Conservation (phyloP, 2,329 filamentous ascomycete genomes). For the Intubia oerlemansii region DNA sequence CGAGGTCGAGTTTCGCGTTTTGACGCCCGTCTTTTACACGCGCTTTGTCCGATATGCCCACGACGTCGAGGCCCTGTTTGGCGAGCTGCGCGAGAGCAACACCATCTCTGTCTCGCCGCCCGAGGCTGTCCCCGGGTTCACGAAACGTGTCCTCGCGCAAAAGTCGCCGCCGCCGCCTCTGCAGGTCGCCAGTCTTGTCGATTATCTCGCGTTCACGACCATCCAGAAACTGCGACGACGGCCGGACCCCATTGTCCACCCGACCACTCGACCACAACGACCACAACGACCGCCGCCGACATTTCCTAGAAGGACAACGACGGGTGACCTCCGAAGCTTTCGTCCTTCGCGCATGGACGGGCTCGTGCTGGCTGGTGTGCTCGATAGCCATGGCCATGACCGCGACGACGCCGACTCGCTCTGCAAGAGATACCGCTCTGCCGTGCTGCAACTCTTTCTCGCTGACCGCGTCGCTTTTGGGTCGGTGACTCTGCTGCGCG, state of each 20-base stretch:
- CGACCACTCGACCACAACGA: no score
- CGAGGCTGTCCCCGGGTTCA: constrained; percentile 19
- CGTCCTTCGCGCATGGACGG: constrained; percentile 29
- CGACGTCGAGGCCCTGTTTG: constrained; percentile 37
- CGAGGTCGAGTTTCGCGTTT: constrained; percentile 31
- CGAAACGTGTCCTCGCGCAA: constrained; percentile 21
- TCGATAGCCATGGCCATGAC: no score
- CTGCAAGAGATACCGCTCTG: constrained; percentile 14
- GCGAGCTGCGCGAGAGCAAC: constrained; percentile 34
- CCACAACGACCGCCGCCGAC: constrained; percentile 1
- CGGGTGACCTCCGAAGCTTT: constrained; percentile 24
- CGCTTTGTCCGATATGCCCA: constrained; percentile 42
- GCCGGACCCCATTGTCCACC: constrained; percentile 19
- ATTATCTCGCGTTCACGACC: constrained; percentile 20
- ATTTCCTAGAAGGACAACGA: no score
- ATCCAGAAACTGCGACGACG: constrained; percentile 22
- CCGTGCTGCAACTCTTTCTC: constrained; percentile 21
- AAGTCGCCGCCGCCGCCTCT: constrained; percentile 13
- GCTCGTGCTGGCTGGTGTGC: constrained; percentile 18
- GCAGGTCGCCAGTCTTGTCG: constrained; percentile 13
- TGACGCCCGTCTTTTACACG: constrained; percentile 46
- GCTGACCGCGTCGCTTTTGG: constrained; percentile 21
- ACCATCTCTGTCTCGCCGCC: constrained; percentile 36
- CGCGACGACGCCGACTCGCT: constrained; percentile 6
- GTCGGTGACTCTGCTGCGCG: constrained; percentile 13